Conservation (phyloP, 2,329 filamentous ascomycete genomes). For the Hymenoscyphus fraxineus region DNA sequence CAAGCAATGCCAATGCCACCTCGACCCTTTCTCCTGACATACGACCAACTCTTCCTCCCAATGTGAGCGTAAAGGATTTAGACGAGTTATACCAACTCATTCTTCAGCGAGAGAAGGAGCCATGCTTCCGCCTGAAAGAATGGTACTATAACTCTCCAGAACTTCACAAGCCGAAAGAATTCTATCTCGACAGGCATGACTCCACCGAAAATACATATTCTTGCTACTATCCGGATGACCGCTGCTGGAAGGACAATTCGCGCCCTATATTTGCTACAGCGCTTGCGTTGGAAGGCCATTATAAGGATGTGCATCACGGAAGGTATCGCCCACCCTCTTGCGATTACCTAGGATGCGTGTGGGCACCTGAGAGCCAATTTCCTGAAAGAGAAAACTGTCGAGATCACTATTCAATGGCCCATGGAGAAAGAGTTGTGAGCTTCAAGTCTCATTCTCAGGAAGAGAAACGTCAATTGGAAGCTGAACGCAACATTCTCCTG, state of each 20-base stretch:
- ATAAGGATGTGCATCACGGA: slow-evolving; percentile 37
- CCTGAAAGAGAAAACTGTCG: too few relatives aligned
- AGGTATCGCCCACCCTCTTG: too few relatives aligned
- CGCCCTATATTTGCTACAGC: slow-evolving; percentile 28
- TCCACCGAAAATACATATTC: slow-evolving; percentile 8
- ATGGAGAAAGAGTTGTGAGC: slow-evolving; percentile 39
- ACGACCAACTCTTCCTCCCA: slow-evolving; percentile 5
- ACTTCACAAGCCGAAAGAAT: background rate
- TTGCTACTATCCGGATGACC: slow-evolving; percentile 22
- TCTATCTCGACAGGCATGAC: slow-evolving; percentile 10
- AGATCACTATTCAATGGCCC: slow-evolving; percentile 19
- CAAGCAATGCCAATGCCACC: too few relatives aligned
- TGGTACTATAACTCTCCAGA: background rate
- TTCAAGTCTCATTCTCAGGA: slow-evolving; percentile 19
- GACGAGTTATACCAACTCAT: slow-evolving; percentile 5
- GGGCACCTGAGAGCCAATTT: too few relatives aligned
- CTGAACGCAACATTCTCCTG: slow-evolving; percentile 20
- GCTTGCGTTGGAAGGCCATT: slow-evolving; percentile 43
- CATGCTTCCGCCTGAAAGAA: background rate
- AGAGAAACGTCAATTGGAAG: slow-evolving; percentile 23
- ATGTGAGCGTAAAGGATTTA: background rate
- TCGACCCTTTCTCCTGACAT: background rate
- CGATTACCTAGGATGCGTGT: too few relatives aligned
- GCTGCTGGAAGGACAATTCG: slow-evolving; percentile 17
- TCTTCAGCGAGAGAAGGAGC: slow-evolving; percentile 6